phyloP scores from a whole-genome alignment of 2,329 filamentous ascomycete species.

The Arthroderma uncinatum region DNA sequence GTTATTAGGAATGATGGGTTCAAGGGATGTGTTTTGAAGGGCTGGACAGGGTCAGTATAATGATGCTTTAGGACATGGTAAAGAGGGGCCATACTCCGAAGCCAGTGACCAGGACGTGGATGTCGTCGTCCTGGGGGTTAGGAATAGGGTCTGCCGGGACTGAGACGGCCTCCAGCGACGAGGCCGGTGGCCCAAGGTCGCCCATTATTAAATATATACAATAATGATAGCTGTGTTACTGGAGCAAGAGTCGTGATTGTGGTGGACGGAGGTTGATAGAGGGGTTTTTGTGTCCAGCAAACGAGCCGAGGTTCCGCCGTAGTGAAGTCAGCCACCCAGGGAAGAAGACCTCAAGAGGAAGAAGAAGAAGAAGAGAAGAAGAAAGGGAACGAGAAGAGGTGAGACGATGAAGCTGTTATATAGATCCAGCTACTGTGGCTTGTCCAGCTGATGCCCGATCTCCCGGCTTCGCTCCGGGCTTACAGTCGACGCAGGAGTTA shows the following conservation, averaged over 20 bases:
- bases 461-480: too few relatives aligned
- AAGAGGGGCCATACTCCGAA: constrained; percentile 30
- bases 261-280: too few relatives aligned
- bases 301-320: background rate
- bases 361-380: background rate
- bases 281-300: too few relatives aligned
- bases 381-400: background rate
- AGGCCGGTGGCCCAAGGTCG: constrained; percentile 9
- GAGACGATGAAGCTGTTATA: background rate
- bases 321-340: background rate
- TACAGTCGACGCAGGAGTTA: too few relatives aligned
- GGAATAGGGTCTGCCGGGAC: constrained; percentile 10
- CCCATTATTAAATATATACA: constrained; percentile 9
- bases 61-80: background rate
- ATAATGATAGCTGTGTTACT: background rate
- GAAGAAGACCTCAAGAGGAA: background rate
- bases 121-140: constrained; percentile 29
- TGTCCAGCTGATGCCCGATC: too few relatives aligned
- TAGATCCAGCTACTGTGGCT: too few relatives aligned
- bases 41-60: constrained; percentile 39
- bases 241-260: background rate
- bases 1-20: constrained; percentile 79
- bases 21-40: constrained; percentile 61
- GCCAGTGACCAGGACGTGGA: constrained; percentile 39
- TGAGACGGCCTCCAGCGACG: constrained; percentile 17